phyloP scores from a whole-genome alignment of 2,329 filamentous ascomycete species.

The Aspergillus sp. region DNA sequence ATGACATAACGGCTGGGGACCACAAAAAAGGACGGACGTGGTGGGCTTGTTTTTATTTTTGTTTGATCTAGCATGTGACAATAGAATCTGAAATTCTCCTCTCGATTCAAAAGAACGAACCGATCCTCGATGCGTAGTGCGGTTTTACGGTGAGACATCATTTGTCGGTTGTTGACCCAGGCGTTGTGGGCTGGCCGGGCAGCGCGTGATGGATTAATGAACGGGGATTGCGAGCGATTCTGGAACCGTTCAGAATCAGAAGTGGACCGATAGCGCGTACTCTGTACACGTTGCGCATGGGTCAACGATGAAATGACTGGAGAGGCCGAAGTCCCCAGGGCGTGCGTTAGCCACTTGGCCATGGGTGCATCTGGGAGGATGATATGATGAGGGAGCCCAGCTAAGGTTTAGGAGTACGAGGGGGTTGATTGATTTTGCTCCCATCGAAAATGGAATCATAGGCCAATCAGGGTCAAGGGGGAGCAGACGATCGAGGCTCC shows the following conservation, averaged over 20 bases:
- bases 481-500: no score
- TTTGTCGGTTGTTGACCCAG: background rate
- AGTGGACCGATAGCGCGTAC: constrained; percentile 1
- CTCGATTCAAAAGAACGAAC: constrained; percentile 35
- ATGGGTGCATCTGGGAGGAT: no score
- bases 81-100: constrained; percentile 44
- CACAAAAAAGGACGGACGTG: constrained; percentile 32
- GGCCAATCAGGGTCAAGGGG: no score
- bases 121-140: no score
- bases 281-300: background rate
- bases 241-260: constrained; percentile 2
- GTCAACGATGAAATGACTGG: no score
- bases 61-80: constrained; percentile 38
- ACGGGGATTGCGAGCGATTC: background rate
- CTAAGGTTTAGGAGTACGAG: no score
- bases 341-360: no score
- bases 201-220: background rate
- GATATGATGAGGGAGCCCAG: no score
- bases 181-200: no score
- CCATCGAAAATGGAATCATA: no score
- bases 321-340: no score
- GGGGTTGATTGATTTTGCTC: no score
- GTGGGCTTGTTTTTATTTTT: constrained; percentile 25
- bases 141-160: constrained; percentile 1
- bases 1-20: constrained; percentile 40